Conservation (phyloP, 2,329 filamentous ascomycete genomes). For the Sphaerostilbella broomeana region DNA sequence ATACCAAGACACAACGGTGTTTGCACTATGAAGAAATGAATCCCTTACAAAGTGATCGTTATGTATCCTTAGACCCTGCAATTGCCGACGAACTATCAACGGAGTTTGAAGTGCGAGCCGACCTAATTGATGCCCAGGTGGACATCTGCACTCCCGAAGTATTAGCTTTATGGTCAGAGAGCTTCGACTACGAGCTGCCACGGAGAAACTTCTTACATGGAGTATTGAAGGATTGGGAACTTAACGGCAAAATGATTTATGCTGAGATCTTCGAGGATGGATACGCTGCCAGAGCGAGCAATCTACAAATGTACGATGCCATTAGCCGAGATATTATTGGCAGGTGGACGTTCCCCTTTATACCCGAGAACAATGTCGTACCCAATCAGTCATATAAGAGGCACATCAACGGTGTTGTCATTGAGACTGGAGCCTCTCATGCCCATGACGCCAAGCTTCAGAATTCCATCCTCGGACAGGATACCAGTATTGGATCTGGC, state of each 20-base stretch:
- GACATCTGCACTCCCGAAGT: conserved; percentile 98
- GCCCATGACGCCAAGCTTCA: conserved; percentile 65
- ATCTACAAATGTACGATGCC: conserved; percentile 82
- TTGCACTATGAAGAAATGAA: conserved; percentile 92
- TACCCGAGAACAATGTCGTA: conserved; percentile 81
- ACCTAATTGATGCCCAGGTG: conserved; percentile 89
- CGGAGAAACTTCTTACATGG: conserved; percentile 84
- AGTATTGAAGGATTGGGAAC: conserved; percentile 90
- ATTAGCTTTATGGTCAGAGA: conserved; percentile 90
- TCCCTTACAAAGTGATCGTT: conserved; percentile 57
- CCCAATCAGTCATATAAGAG: conserved; percentile 70
- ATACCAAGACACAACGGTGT: conserved; percentile 71
- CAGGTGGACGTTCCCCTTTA: conserved; percentile 82
- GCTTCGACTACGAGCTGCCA: conserved; percentile 91
- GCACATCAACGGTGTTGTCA: conserved; percentile 63
- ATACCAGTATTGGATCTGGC: conserved; percentile 67
- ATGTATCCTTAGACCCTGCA: conserved; percentile 68
- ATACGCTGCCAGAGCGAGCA: conserved; percentile 81
- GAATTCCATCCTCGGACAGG: conserved; percentile 68
- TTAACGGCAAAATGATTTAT: conserved; percentile 96
- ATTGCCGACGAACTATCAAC: conserved; percentile 62
- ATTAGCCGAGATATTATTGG: conserved; percentile 81
- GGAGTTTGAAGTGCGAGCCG: conserved; percentile 76
- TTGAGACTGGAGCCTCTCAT: conserved; percentile 70
- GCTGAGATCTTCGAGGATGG: conserved; percentile 75